Conservation (phyloP, 2,329 filamentous ascomycete species). For the Sporothrix pallida region DNA sequence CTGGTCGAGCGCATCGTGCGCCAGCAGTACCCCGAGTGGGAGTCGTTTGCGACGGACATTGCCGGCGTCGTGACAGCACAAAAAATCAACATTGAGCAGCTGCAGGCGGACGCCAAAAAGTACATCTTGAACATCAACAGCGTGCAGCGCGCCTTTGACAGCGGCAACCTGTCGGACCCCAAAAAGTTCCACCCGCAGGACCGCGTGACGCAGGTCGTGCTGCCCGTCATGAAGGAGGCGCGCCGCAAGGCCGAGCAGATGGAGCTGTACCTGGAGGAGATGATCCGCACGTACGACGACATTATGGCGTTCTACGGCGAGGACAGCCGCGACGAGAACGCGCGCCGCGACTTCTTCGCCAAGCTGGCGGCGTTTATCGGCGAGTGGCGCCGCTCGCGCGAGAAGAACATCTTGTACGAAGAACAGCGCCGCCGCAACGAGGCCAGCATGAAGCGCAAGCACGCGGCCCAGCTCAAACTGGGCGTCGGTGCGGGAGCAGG, state of each 20-base stretch:
- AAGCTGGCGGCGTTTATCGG: constrained; percentile 89
- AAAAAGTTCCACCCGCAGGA: constrained; percentile 99
- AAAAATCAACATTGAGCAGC: constrained; percentile 93
- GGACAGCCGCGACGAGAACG: constrained; percentile 87
- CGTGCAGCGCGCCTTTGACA: constrained; percentile 88
- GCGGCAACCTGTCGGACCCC: constrained; percentile 90
- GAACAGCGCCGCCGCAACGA: constrained; percentile 85
- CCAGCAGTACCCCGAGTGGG: constrained; percentile 96
- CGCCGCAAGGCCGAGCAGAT: constrained; percentile 95
- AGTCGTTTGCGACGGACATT: constrained; percentile 86
- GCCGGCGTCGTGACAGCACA: constrained; percentile 75
- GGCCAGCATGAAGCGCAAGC: constrained; percentile 89
- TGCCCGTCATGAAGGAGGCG: constrained; percentile 95
- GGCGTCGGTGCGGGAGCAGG: constrained; percentile 49
- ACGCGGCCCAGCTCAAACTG: constrained; percentile 69
- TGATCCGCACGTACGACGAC: constrained; percentile 88
- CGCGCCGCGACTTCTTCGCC: constrained; percentile 91
- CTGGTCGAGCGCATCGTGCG: constrained; percentile 95
- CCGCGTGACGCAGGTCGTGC: constrained; percentile 87
- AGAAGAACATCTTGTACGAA: constrained; percentile 87
- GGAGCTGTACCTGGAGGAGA: constrained; percentile 90
- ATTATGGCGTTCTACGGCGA: constrained; percentile 98
- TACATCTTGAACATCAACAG: constrained; percentile 97
- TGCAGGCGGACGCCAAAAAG: constrained; percentile 82
- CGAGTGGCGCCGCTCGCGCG: constrained; percentile 95